These are phyloP conservation scores for Ustilago vetiveriae DNA, from an alignment of 1,284 basidiomycete genomes.

Conservation along the genomic window DNA sequence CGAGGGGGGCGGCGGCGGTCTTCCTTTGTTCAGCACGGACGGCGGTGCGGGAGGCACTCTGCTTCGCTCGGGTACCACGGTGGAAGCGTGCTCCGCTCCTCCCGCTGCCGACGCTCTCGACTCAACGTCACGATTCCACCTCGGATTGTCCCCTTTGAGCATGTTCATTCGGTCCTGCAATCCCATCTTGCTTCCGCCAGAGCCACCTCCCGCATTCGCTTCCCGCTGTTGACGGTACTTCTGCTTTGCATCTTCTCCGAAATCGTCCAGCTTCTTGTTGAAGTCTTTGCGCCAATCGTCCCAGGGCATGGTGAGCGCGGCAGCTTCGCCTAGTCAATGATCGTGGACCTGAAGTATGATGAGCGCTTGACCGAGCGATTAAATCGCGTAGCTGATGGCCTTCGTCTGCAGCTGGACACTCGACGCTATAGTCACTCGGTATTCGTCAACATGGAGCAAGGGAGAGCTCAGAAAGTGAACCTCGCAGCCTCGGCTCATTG, in stretches of 20 bases:
- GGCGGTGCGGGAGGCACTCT: constrained; percentile 29
- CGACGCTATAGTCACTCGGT: no score
- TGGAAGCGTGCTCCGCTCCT: constrained; percentile 15
- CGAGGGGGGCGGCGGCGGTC: constrained; percentile 35
- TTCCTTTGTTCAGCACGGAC: constrained; percentile 16
- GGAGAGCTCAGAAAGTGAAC: no score
- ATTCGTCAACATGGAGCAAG: no score
- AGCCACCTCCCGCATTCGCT: constrained; percentile 25
- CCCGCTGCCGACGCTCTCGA: constrained; percentile 10
- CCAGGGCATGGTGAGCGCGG: constrained; percentile 18
- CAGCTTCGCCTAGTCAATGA: no score
- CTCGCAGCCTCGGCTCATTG: no score
- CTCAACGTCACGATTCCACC: constrained; percentile 40
- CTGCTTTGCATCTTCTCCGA: constrained; percentile 43
- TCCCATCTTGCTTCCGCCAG: constrained; percentile 11
- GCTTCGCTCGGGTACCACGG: constrained; percentile 32
- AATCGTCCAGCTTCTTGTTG: constrained; percentile 51
- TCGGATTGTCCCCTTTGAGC: constrained; percentile 40
- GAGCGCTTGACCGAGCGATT: not conserved
- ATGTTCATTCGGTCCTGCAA: constrained; percentile 48
- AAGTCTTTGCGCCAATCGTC: constrained; percentile 48
- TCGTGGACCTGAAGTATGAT: not conserved
- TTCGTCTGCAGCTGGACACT: no score
- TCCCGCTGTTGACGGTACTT: constrained; percentile 45
- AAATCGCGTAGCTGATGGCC: no score